Evolutionary conservation across 768 basidiomycete genomes (phyloP).

Genomic region (Steccherinum ochraceum): DNA sequence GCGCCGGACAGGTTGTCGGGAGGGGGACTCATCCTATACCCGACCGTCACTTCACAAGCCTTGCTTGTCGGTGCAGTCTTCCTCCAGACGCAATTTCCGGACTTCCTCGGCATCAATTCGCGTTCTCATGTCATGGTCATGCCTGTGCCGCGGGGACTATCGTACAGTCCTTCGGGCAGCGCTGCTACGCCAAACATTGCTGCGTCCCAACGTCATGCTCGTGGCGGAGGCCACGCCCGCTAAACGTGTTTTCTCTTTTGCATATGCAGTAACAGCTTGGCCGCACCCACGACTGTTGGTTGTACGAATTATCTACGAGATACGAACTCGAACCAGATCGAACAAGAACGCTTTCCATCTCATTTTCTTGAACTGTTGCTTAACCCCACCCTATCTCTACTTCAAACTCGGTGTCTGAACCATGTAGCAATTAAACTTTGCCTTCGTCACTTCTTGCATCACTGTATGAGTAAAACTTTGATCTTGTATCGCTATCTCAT

Average conservation of each 20-base stretch:
- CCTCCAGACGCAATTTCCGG: slow-evolving; percentile 18
- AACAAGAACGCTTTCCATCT: neutral
- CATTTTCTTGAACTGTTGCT: neutral
- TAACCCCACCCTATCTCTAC: neutral
- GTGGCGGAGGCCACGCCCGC: slow-evolving; percentile 8
- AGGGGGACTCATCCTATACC: slow-evolving; percentile 34
- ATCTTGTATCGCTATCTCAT: neutral
- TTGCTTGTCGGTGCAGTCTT: slow-evolving; percentile 23
- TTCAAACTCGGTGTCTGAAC: too few species aligned
- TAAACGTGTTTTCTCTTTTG: slow-evolving; percentile 1
- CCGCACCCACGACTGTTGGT: too few species aligned
- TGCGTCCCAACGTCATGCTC: slow-evolving; percentile 16
- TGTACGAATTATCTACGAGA: too few species aligned
- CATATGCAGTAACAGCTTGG: too few species aligned
- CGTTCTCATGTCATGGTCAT: slow-evolving; percentile 1
- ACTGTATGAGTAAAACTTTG: neutral
- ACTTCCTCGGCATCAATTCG: slow-evolving; percentile 8
- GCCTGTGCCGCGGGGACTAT: slow-evolving; percentile 10
- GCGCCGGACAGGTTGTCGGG: slow-evolving; percentile 35
- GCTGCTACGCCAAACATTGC: slow-evolving; percentile 18
- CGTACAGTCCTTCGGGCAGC: slow-evolving; percentile 11
- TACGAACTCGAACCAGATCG: neutral
- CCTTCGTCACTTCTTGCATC: neutral
- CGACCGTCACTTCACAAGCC: slow-evolving; percentile 16
- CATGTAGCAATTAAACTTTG: neutral